phyloP scores from a whole-genome alignment of 306 rosid species.

The Purshia tridentata region DNA sequence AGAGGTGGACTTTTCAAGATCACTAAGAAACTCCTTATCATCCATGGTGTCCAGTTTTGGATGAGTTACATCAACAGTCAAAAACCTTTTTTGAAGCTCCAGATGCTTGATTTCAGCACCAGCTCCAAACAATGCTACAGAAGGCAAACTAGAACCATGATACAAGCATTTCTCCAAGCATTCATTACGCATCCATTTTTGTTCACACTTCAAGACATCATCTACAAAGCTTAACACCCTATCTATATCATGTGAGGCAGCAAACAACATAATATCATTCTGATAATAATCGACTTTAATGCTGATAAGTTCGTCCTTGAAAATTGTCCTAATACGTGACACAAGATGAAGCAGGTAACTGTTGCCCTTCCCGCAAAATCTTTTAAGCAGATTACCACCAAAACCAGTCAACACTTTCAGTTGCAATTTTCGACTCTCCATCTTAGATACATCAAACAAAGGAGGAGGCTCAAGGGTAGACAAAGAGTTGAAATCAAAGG shows the following conservation, averaged over 20 bases:
- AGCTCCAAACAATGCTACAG: conserved; percentile 83
- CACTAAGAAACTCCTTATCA: conserved; percentile 75
- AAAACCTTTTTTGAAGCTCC: conserved; percentile 73
- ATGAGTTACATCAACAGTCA: conserved; percentile 66
- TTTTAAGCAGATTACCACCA: conserved; percentile 68
- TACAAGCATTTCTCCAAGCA: conserved; percentile 76
- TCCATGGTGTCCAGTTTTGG: conserved; percentile 50
- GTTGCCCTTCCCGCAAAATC: conserved; percentile 77
- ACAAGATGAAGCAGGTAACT: conserved; percentile 49
- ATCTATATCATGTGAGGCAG: conserved; percentile 58
- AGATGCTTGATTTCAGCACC: conserved; percentile 92
- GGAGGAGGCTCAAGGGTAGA: conserved; percentile 56
- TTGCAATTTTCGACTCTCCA: conserved; percentile 61
- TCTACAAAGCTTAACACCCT: conserved; percentile 37
- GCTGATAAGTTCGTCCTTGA: conserved; percentile 59
- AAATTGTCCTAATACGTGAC: conserved; percentile 49
- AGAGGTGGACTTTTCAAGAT: conserved; percentile 55
- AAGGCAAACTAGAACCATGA: conserved; percentile 60
- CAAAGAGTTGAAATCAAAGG: conserved; percentile 60
- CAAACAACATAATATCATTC: conserved; percentile 60
- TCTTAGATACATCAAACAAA: conserved; percentile 52
- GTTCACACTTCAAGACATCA: conserved; percentile 56
- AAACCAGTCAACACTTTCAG: conserved; percentile 56
- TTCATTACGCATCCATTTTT: conserved; percentile 55
- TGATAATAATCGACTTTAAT: conserved; percentile 61